Conservation (phyloP, 2,329 filamentous ascomycete genomes). For the Chrysosporium queenslandicum region DNA sequence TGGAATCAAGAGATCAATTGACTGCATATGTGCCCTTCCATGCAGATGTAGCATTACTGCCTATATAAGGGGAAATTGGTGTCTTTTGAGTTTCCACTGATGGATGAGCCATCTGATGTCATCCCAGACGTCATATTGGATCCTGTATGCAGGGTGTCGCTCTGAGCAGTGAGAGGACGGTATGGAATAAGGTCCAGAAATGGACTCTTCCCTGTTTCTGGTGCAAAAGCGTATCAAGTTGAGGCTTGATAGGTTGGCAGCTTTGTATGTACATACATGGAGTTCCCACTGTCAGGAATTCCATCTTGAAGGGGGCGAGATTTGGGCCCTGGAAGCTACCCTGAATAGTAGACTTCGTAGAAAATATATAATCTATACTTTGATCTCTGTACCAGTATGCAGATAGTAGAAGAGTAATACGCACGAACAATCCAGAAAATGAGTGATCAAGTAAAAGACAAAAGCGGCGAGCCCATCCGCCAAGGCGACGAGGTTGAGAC, state of each 20-base stretch:
- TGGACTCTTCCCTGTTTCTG: background rate
- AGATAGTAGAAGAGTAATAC: no score
- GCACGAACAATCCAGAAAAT: background rate
- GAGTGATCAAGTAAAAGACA: constrained; percentile 3
- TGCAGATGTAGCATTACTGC: background rate
- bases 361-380: no score
- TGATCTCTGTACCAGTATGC: no score
- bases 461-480: constrained; percentile 3
- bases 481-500: constrained; percentile 9
- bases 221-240: background rate
- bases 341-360: background rate
- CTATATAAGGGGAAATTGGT: background rate
- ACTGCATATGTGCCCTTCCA: background rate
- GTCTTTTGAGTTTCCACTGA: background rate
- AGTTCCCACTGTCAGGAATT: no score
- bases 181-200: background rate
- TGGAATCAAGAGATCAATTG: background rate
- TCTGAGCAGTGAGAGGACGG: background rate
- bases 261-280: no score
- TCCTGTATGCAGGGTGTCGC: background rate
- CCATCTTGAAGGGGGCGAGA: no score
- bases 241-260: background rate
- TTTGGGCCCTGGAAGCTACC: background rate
- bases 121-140: constrained; percentile 6
- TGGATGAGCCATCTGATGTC: constrained; percentile 4